Evolutionary conservation across 306 rosid species (phyloP), one percentile per base, ranked within the genome.

Genomic region (Astragalus glycyphyllos): DNA sequence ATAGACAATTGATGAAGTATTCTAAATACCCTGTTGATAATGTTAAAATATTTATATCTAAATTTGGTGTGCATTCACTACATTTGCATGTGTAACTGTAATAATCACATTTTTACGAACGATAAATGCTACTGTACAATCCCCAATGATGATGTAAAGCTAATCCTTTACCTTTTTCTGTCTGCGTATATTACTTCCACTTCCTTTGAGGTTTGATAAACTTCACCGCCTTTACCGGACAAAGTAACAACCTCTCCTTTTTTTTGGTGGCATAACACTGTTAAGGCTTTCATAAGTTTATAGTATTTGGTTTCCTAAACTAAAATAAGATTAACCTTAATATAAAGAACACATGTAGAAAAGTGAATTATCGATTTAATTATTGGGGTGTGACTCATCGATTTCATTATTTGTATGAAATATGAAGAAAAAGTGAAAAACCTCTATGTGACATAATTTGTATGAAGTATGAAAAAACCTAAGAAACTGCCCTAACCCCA

Each of bases 161-260:
- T 31, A 32, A 29, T 26, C 34, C 11, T 0, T 55, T 12, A 11
- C 0, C 7, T 9, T 12, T 46, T 46, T 1, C n/a, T 47, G 3
- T 34, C 12, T 1, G 5, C 11, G 8, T 26, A 55, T 23, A 29
- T 11, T 11, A 26, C 11, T 57, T 31, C 12, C 0, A 32, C 42
- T 6, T 57, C 63, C 42, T 32, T 32, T 32, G 11, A 57, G 20
- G 68, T 46, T 55, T 66, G 17, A 47, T 47, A 47, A 47, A 48
- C 55, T 47, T 41, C n/a, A 34, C 29, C 34, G 48, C 68, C 16
- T 45, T 51, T 15, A 8, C 35, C 4, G 49, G 17, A 54, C 14
- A 53, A 53, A 14, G 44, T 42, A 41, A 53, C 58, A 42, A 54
- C 12, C 11, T 26, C 65, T 12, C 62, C 23, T 20, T 58, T 31